These are phyloP conservation scores for Schrenkiella parvula DNA, from an alignment of 345 rosid species.

Conservation along the genomic window DNA sequence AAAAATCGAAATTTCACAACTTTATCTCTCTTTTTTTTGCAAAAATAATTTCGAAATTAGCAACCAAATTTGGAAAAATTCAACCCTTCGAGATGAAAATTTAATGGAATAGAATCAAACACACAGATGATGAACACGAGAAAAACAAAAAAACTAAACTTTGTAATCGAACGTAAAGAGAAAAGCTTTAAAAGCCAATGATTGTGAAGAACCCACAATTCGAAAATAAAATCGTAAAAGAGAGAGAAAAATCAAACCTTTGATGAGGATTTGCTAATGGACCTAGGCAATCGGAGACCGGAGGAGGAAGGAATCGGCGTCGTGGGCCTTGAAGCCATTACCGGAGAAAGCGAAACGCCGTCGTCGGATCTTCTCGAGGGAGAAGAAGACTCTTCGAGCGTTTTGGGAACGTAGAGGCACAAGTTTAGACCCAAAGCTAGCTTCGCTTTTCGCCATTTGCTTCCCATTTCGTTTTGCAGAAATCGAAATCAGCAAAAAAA, in stretches of 20 bases:
- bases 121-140: neutral
- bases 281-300: conserved; percentile 53
- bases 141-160: conserved; percentile 15
- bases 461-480: conserved; percentile 39
- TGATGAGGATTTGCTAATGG: conserved; percentile 46
- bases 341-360: conserved; percentile 38
- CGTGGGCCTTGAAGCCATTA: conserved; percentile 26
- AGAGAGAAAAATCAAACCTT: conserved; percentile 42
- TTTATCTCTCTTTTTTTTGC: neutral
- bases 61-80: neutral
- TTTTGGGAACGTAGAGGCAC: conserved; percentile 66
- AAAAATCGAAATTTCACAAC: conserved; percentile 19
- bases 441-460: conserved; percentile 86
- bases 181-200: neutral
- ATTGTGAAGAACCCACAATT: neutral
- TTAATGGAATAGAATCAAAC: neutral
- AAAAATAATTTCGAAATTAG: neutral
- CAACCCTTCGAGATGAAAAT: conserved; percentile 1
- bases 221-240: neutral
- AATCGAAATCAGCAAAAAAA: neutral
- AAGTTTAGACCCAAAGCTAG: conserved; percentile 62
- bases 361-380: conserved; percentile 43
- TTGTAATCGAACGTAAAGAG: neutral
- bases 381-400: conserved; percentile 41
- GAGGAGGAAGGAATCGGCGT: conserved; percentile 73